Evolutionary conservation across 768 basidiomycete species (phyloP), one percentile per base, ranked within the genome.

Genomic region (Termitomyces sp.): DNA sequence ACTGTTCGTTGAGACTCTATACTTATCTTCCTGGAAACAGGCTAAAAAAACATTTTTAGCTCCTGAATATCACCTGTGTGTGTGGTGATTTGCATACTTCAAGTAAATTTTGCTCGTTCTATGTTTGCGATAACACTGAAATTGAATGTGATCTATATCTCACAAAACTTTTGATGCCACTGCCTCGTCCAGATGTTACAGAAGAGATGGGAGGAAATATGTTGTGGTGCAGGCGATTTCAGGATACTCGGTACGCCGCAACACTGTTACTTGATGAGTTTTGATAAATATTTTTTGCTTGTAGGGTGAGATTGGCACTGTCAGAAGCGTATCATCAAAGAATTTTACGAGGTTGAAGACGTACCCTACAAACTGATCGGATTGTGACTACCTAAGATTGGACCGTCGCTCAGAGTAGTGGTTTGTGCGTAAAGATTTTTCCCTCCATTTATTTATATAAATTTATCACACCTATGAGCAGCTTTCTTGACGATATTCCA

Each of bases 11-110:
- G 40, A 28, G 35, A 48, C 57, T 58, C 32, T 32, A 45, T 51
- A 33, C n/a, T n/a, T n/a, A n/a, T 45, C n/a, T 7, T n/a, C 39
- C 22, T 39, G 46, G 24, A 60, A 40, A 20, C 11, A 15, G 42
- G 9, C 36, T 58, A n/a, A 64, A 38, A 59, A 20, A n/a, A 13
- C 8, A 11, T 66, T 51, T 33, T 20, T 66, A 89, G 88, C 80
- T 91, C 35, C 89, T 89, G 7, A 89, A 89, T 13, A 89, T 87
- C 50, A 90, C 89, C 39, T 90, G 89, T 69, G 94, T 95, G 56
- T 96, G 94, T 67, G 94, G 94, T 71, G 94, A 95, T 76, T 95
- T 92, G 4, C 94, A 95, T 77, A 95, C 94, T 32, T 92, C 93
- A 44, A 96, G 91, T 91, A 70, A 67, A 88, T 78, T 7, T 13